phyloP scores from a whole-genome alignment of 2,329 filamentous ascomycete species.

The Ceratocystis smalleyi region DNA sequence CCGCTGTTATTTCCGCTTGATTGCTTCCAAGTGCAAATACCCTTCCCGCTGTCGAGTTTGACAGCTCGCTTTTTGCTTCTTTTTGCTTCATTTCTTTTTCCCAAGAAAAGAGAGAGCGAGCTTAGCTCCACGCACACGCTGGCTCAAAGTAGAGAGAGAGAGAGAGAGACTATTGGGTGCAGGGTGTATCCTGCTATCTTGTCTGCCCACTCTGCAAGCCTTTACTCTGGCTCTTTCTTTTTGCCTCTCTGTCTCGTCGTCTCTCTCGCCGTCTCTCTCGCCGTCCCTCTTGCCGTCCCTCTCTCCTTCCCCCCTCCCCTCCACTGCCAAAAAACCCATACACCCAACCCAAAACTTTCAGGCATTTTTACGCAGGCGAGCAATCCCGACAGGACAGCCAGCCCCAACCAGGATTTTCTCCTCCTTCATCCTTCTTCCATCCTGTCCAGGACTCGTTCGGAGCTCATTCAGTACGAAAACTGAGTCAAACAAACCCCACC shows the following conservation, averaged over 20 bases:
- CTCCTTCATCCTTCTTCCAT: neutral
- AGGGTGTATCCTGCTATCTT: no score
- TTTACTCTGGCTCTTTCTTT: no score
- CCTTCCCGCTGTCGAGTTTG: no score
- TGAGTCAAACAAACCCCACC: slow-evolving; percentile 4
- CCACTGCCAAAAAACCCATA: neutral
- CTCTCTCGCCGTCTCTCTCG: neutral
- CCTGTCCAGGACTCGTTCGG: neutral
- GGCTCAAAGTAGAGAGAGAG: no score
- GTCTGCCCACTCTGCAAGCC: no score
- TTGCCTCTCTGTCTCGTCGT: neutral
- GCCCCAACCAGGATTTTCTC: neutral
- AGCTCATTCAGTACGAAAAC: neutral
- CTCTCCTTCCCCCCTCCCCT: neutral
- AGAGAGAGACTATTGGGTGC: no score
- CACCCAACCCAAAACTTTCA: neutral
- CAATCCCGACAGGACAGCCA: neutral
- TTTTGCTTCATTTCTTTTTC: no score
- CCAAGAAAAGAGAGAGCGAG: no score
- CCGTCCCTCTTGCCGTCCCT: neutral
- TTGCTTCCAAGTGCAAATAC: no score
- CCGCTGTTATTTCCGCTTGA: no score
- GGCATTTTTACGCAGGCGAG: slow-evolving; percentile 1
- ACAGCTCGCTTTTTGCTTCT: no score
- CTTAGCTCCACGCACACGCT: no score